Conservation (phyloP, 257 asterid genomes). For the Leonotis leonurus region DNA sequence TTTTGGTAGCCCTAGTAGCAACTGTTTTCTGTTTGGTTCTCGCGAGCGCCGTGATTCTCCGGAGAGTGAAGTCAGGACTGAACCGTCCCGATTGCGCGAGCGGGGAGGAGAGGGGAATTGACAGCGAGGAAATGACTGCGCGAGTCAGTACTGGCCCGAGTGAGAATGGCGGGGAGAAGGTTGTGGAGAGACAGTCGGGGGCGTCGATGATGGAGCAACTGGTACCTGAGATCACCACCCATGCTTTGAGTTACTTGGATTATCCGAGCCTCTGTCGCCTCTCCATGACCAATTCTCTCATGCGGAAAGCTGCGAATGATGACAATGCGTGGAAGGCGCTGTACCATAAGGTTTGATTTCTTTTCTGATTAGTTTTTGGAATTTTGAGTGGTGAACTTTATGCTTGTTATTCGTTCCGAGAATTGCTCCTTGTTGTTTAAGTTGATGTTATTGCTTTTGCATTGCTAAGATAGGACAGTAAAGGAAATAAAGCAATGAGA, state of each 20-base stretch:
- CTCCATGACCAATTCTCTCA: constrained; percentile 92
- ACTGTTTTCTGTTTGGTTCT: constrained; percentile 43
- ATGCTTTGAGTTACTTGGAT: constrained; percentile 92
- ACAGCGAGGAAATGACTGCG: constrained; percentile 26
- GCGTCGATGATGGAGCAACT: constrained; percentile 98
- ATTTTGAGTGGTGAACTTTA: not conserved
- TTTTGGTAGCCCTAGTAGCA: constrained; percentile 34
- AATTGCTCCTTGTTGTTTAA: not conserved
- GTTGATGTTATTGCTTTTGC: not conserved
- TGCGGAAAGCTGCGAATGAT: constrained; percentile 95
- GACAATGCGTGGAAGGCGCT: constrained; percentile 97
- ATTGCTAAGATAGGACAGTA: constrained; percentile 5
- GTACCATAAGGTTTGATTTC: constrained; percentile 61
- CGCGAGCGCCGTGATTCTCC: constrained; percentile 30
- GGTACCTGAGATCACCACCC: constrained; percentile 98
- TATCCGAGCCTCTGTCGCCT: constrained; percentile 89
- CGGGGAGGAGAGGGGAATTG: constrained; percentile 15
- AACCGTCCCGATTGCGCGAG: constrained; percentile 22
- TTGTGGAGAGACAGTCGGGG: constrained; percentile 63
- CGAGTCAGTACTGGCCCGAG: constrained; percentile 20
- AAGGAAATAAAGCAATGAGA: not conserved
- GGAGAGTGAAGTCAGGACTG: constrained; percentile 19
- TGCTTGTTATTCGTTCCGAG: not conserved
- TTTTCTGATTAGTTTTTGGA: not conserved
- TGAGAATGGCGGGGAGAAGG: constrained; percentile 38